Base-by-base conservation (phyloP, 176 grass and related monocot species). In the Avena sativa region DNA sequence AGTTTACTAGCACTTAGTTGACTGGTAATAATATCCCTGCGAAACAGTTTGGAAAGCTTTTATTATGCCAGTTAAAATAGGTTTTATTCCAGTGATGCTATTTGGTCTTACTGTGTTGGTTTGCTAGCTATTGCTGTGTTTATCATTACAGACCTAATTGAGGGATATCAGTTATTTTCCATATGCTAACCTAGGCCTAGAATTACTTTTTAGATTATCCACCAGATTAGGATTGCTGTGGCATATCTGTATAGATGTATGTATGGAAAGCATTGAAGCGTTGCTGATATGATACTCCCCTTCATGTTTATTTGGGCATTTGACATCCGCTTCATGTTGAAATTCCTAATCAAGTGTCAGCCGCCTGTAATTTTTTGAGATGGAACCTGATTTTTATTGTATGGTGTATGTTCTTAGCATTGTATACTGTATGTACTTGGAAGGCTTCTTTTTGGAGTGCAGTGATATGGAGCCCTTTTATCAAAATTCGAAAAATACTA, bases 101-200 rank as follows among this genome's bases (percentile, higher is more conserved):
- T 47, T 47, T 73, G 52, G n/a, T 71, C 20, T 83, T 16, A 52
- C 30, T 46, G 9, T 7, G 15, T 73, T 68, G 28, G 36, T 4
- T 82, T 52, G 36, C 12, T 71, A 40, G 11, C 17, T 73, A 19
- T 19, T 74, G 34, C 17, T 74, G 14, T 30, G 12, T 43, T 43
- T 70, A 71, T n/a, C 38, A 2, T 71, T 10, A 48, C 36, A 59
- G 46, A 8, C 13, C 66, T 61, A 61, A 38, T 57, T 57, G 53
- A 73, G 52, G 20, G 20, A 46, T 20, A 26, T 83, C 40, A 7
- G 34, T 83, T 73, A 4, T 20, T 79, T 79, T 12, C 65, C 71
- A 60, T 47, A 19, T 60, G 19, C 68, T 59, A 74, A 60, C 12
- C 14, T 60, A 73, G 17, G 12, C 16, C 52, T 59, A 16, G 4